phyloP scores from a whole-genome alignment of 2,329 filamentous ascomycete genomes.

The Monilinia vaccinii-corymbosi region DNA sequence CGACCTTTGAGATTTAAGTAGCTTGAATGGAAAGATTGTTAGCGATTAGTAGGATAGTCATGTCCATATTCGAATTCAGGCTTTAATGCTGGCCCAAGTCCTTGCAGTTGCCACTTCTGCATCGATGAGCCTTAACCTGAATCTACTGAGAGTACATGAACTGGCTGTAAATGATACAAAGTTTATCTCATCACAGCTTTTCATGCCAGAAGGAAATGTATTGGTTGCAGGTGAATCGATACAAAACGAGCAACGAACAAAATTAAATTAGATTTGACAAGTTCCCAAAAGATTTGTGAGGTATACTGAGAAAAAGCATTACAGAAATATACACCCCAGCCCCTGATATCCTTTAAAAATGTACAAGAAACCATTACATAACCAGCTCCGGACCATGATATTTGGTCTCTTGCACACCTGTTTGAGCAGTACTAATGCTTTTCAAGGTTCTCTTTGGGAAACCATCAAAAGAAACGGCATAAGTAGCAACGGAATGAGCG shows the following conservation, averaged over 20 bases:
- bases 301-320: neutral
- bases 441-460: slow-evolving; percentile 46
- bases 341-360: neutral
- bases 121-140: neutral
- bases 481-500: slow-evolving; percentile 64
- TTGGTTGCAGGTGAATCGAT: neutral
- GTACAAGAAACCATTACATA: slow-evolving; percentile 31
- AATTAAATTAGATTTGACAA: neutral
- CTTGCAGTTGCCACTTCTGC: neutral
- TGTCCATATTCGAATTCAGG: neutral
- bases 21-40: no score
- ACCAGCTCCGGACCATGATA: slow-evolving; percentile 43
- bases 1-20: no score
- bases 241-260: neutral
- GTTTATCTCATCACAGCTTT: neutral
- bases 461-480: slow-evolving; percentile 53
- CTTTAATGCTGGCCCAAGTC: neutral
- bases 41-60: neutral
- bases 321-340: neutral
- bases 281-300: neutral
- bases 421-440: slow-evolving; percentile 21
- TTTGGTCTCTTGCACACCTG: slow-evolving; percentile 27
- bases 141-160: neutral
- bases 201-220: neutral
- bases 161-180: neutral